phyloP scores from a whole-genome alignment of 441 rosid genomes.

The Gossypium trilobum region DNA sequence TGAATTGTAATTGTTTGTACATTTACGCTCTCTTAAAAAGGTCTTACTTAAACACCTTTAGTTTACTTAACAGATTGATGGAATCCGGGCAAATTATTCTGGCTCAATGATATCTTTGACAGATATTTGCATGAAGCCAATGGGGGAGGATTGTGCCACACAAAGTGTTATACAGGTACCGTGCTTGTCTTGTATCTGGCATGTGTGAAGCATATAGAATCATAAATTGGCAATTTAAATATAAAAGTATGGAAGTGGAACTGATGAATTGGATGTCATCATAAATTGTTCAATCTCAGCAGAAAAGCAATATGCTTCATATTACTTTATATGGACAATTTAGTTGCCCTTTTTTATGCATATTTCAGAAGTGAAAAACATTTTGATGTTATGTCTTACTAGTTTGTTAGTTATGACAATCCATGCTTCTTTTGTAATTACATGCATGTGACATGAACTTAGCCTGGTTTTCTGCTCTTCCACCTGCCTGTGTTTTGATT shows the following conservation, averaged over 20 bases:
- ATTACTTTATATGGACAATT: not conserved
- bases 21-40: conserved; percentile 4
- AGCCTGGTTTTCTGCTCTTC: not conserved
- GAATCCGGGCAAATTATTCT: conserved; percentile 67
- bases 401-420: conserved; percentile 7
- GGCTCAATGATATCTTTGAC: conserved; percentile 73
- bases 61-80: conserved; percentile 62
- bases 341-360: not conserved
- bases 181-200: conserved; percentile 9
- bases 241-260: conserved; percentile 1
- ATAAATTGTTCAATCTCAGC: not conserved
- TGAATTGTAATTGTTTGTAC: not conserved
- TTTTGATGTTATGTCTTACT: not conserved
- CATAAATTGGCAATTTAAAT: not conserved
- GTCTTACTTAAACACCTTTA: conserved; percentile 4
- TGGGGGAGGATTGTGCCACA: conserved; percentile 86
- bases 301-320: not conserved
- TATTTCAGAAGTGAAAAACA: not conserved
- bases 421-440: not conserved
- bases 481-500: not conserved
- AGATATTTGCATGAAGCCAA: conserved; percentile 92
- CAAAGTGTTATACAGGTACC: conserved; percentile 88
- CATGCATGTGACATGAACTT: not conserved
- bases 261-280: conserved; percentile 3
- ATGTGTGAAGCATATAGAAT: conserved; percentile 2